These are phyloP conservation scores for Ceratobasidium papillatum DNA, from an alignment of 1,284 basidiomycete species.

Conservation along the genomic window DNA sequence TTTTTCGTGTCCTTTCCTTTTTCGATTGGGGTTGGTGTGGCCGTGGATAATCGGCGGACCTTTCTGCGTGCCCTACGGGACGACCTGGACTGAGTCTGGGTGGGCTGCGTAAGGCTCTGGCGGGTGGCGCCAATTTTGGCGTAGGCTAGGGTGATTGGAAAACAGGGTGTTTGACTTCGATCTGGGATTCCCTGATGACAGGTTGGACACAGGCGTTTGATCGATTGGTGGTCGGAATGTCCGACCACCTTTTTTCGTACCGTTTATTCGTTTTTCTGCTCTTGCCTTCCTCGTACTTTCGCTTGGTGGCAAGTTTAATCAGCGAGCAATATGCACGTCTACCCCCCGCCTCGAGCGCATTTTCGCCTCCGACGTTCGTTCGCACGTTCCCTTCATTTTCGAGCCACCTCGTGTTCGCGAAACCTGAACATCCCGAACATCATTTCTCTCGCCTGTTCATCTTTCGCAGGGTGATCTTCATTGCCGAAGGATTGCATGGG, in stretches of 20 bases:
- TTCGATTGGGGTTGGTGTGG: background rate
- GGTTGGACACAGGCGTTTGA: constrained; percentile 3
- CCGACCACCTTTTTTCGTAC: background rate
- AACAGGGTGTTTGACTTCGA: constrained; percentile 33
- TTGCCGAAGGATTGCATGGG: background rate
- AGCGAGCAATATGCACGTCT: constrained; percentile 8
- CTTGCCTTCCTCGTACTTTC: background rate
- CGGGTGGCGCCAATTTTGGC: constrained; percentile 16
- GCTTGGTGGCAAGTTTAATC: constrained; percentile 12
- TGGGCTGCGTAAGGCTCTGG: background rate
- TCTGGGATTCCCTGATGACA: constrained; percentile 11
- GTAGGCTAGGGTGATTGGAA: constrained; percentile 8
- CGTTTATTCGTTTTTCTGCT: background rate
- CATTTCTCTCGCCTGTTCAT: constrained; percentile 18
- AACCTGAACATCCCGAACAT: constrained; percentile 1
- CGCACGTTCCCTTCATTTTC: background rate
- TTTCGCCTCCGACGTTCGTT: background rate
- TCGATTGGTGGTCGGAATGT: background rate
- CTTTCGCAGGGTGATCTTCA: constrained; percentile 27
- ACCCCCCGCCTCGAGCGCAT: background rate
- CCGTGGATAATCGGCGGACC: background rate
- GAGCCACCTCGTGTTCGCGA: constrained; percentile 32
- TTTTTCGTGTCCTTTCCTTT: background rate
- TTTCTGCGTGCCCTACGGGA: background rate
- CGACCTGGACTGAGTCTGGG: background rate